A percentile compares a stretch with the other conserved stretches of the same genome.
Conservation (phyloP, 2,329 filamentous ascomycete species). For the Colletotrichum agaves region DNA sequence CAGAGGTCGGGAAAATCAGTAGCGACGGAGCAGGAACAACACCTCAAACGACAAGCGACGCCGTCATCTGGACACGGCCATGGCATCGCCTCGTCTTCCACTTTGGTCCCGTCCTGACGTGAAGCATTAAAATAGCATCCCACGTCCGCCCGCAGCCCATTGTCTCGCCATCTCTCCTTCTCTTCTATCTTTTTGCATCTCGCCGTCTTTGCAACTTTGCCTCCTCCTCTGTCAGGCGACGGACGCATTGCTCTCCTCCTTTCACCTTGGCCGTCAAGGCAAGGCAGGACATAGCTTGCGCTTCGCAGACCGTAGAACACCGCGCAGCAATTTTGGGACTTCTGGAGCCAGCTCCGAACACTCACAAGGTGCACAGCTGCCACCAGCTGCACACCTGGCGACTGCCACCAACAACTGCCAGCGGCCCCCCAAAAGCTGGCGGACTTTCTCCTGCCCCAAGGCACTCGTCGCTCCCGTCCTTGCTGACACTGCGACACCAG, state of each 20-base stretch:
- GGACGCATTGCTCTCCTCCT: slow-evolving; percentile 19
- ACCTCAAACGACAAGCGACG: background rate
- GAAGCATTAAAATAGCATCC: slow-evolving; percentile 30
- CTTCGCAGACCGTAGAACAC: slow-evolving; percentile 1
- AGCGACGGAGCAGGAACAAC: background rate
- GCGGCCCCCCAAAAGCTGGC: background rate
- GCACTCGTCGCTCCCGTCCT: background rate
- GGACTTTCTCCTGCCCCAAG: background rate
- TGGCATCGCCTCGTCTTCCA: background rate
- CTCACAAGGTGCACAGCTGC: background rate
- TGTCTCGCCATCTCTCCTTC: background rate
- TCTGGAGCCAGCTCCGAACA: background rate
- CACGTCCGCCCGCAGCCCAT: background rate
- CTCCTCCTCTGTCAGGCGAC: slow-evolving; percentile 7
- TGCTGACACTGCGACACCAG: background rate
- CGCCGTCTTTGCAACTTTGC: background rate
- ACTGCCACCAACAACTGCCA: background rate
- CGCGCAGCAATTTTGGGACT: background rate
- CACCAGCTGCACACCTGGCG: background rate
- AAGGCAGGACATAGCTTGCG: slow-evolving; percentile 26
- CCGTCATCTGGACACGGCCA: background rate
- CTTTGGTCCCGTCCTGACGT: background rate
- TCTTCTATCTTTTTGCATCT: background rate
- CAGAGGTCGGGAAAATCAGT: no score
- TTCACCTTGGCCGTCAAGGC: slow-evolving; percentile 14